A percentile compares a stretch with the other conserved stretches of the same genome.
These are phyloP conservation scores for Malania oleifera DNA, from an alignment of 164 flowering plant genomes.

Conservation along the genomic window DNA sequence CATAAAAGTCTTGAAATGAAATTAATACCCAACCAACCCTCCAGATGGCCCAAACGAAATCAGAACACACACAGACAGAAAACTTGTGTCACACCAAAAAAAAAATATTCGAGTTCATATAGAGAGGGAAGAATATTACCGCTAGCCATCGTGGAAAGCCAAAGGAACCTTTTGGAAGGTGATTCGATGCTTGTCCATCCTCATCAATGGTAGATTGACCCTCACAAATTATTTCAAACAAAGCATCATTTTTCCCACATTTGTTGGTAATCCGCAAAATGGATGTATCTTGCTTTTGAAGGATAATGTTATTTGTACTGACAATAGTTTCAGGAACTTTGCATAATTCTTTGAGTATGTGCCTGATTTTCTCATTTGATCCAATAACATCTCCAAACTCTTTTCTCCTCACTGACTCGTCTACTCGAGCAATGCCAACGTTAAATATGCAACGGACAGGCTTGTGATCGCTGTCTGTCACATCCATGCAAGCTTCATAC, in stretches of 20 bases:
- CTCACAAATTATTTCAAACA: constrained; percentile 63
- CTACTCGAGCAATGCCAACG: constrained; percentile 63
- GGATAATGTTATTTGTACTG: constrained; percentile 58
- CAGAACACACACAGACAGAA: no score
- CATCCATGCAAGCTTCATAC: constrained; percentile 98
- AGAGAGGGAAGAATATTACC: constrained; percentile 45
- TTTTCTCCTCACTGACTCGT: constrained; percentile 75
- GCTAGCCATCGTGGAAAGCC: constrained; percentile 97
- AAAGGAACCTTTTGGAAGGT: constrained; percentile 55
- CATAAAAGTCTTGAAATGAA: no score
- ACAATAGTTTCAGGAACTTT: constrained; percentile 70
- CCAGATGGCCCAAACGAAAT: no score
- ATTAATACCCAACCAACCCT: no score
- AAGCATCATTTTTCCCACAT: constrained; percentile 39
- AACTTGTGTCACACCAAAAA: no score
- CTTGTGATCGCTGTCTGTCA: constrained; percentile 96
- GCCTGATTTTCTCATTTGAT: constrained; percentile 50
- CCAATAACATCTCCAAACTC: constrained; percentile 61
- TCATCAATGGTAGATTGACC: constrained; percentile 50
- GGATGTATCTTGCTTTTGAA: constrained; percentile 66
- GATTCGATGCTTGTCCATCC: constrained; percentile 43
- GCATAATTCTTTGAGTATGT: constrained; percentile 40
- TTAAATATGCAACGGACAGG: constrained; percentile 82
- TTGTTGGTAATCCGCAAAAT: constrained; percentile 66
- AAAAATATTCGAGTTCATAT: no score